A percentile compares a stretch with the other conserved stretches of the same genome.
Evolutionary conservation across 73 alveolate genomes (phyloP).

Genomic region (Tetrahymena elliotti): DNA sequence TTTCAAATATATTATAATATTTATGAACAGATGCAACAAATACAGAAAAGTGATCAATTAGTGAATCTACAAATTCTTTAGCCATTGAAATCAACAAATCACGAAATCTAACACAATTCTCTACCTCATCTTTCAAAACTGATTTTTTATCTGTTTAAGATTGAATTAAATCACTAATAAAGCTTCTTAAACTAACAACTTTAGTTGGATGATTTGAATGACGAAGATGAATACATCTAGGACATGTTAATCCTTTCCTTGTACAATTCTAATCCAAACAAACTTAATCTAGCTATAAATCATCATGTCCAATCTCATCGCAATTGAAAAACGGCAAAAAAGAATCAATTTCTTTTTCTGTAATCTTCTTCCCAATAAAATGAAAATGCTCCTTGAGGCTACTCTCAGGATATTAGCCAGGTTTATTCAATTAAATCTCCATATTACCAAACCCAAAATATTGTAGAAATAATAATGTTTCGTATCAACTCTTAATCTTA

Average conservation of each 20-base stretch:
- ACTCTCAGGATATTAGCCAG: background rate
- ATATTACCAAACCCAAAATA: background rate
- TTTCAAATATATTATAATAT: conserved; percentile 28
- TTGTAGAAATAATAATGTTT: background rate
- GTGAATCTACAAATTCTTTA: conserved; percentile 7
- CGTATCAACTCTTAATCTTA: background rate
- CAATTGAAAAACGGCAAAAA: conserved; percentile 36
- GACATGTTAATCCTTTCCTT: conserved; percentile 35
- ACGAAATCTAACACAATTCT: conserved; percentile 17
- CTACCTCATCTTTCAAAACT: conserved; percentile 1
- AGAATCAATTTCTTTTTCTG: conserved; percentile 31
- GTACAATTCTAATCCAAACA: conserved; percentile 35
- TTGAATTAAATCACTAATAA: conserved; percentile 16
- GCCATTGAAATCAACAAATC: conserved; percentile 26
- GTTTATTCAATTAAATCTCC: background rate
- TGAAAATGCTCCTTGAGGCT: conserved; percentile 17
- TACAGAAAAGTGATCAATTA: conserved; percentile 31
- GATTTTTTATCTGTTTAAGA: background rate
- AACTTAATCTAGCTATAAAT: conserved; percentile 22
- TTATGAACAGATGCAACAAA: conserved; percentile 26
- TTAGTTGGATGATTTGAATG: conserved; percentile 25
- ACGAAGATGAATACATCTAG: conserved; percentile 18
- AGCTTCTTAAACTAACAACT: conserved; percentile 11
- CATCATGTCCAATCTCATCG: conserved; percentile 42
- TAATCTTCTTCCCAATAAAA: conserved; percentile 22